Evolutionary conservation across 2,329 filamentous ascomycete genomes (phyloP).

Genomic region (Colletotrichum cereale): DNA sequence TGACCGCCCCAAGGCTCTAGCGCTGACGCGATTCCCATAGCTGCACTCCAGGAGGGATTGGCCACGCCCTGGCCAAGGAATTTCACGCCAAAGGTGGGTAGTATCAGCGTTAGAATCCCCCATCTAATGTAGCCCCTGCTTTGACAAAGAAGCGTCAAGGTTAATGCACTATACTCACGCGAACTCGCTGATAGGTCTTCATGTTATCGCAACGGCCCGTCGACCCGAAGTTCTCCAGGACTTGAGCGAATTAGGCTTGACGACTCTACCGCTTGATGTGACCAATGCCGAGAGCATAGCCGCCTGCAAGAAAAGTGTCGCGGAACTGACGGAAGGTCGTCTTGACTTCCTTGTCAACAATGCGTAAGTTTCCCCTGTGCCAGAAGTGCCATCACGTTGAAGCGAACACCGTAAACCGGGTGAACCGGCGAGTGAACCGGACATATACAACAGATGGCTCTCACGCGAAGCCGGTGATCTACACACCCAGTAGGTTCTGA

Average conservation of each 20-base stretch:
- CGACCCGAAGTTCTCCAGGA: conserved; percentile 60
- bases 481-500: neutral
- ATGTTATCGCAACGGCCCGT: conserved; percentile 70
- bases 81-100: conserved; percentile 64
- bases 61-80: conserved; percentile 64
- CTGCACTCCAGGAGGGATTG: conserved; percentile 70
- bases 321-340: conserved; percentile 62
- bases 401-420: neutral
- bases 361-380: conserved; percentile 54
- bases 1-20: conserved; percentile 10
- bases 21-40: conserved; percentile 48
- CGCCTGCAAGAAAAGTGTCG: conserved; percentile 60
- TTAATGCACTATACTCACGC: neutral
- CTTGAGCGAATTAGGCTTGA: conserved; percentile 61
- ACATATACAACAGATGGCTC: neutral
- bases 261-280: conserved; percentile 65
- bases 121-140: neutral
- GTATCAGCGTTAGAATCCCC: neutral
- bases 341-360: conserved; percentile 73
- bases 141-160: neutral
- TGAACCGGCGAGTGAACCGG: no score
- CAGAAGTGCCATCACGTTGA: neutral
- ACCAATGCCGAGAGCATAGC: conserved; percentile 64
- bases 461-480: neutral
- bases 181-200: conserved; percentile 53